Conservation (phyloP, 2,329 filamentous ascomycete genomes). For the Calonectria montana region DNA sequence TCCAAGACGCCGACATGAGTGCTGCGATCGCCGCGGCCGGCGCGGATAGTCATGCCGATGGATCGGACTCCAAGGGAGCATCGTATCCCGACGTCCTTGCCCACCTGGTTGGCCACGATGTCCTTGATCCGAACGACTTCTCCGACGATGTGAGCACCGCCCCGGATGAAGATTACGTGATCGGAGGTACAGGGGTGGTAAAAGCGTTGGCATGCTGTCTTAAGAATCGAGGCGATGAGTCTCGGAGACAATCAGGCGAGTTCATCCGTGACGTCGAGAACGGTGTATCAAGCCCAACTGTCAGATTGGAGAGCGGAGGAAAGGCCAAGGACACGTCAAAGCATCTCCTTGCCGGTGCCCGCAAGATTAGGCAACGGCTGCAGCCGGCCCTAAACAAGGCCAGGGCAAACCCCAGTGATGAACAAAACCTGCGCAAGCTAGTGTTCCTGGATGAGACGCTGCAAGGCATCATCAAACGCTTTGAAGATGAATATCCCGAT, state of each 20-base stretch:
- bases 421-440: conserved; percentile 83
- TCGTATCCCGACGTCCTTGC: conserved; percentile 82
- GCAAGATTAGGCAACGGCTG: conserved; percentile 86
- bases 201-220: conserved; percentile 93
- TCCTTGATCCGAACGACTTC: conserved; percentile 58
- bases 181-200: conserved; percentile 93
- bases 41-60: conserved; percentile 50
- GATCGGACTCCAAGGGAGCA: conserved; percentile 44
- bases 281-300: conserved; percentile 58
- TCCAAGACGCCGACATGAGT: conserved; percentile 73
- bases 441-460: conserved; percentile 90
- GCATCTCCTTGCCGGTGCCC: conserved; percentile 85
- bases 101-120: conserved; percentile 83
- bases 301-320: conserved; percentile 54
- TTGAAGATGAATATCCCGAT: conserved; percentile 96
- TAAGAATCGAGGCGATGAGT: conserved; percentile 77
- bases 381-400: conserved; percentile 85
- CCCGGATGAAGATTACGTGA: conserved; percentile 93
- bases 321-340: conserved; percentile 95
- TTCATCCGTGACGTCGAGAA: conserved; percentile 65
- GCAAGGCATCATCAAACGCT: conserved; percentile 91
- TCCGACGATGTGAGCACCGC: conserved; percentile 75
- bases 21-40: conserved; percentile 57
- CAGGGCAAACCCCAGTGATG: conserved; percentile 74
- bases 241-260: conserved; percentile 63